Evolutionary conservation across 2,329 filamentous ascomycete genomes (phyloP).

Genomic region (Colletotrichum sp.): DNA sequence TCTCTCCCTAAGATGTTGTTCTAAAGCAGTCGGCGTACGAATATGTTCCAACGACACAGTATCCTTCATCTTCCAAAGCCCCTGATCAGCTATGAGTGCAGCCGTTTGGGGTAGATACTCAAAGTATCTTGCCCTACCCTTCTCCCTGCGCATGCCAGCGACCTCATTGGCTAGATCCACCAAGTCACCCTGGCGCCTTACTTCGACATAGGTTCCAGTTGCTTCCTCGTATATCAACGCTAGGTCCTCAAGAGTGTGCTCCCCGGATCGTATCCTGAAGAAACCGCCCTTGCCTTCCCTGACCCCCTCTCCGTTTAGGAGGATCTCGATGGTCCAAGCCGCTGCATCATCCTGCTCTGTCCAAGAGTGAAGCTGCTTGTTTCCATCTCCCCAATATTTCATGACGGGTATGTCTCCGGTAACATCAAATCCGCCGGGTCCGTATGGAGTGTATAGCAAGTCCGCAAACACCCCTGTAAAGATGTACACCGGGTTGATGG

Average conservation of each 20-base stretch:
- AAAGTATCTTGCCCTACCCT: background rate
- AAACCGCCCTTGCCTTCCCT: conserved; percentile 6
- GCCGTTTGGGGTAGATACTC: background rate
- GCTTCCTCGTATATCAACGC: background rate
- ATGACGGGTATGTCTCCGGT: background rate
- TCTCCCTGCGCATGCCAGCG: background rate
- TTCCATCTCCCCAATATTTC: conserved; percentile 1
- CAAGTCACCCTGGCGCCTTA: background rate
- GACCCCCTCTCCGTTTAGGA: conserved; percentile 9
- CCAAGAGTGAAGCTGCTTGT: conserved; percentile 1
- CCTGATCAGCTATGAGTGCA: background rate
- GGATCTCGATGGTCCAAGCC: conserved; percentile 7
- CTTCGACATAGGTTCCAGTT: background rate
- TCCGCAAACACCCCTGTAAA: conserved; percentile 34
- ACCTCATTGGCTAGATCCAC: background rate
- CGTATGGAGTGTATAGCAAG: conserved; percentile 23
- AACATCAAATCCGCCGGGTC: background rate
- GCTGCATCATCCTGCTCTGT: background rate
- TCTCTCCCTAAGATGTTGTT: background rate
- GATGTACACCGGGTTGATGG: conserved; percentile 33
- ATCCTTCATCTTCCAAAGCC: background rate
- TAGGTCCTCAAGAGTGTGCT: conserved; percentile 1
- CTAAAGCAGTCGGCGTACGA: background rate
- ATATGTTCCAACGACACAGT: background rate
- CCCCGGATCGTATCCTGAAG: conserved; percentile 8